Base-by-base conservation (phyloP, 805 yeast genomes). In the Suhomyces prunicola region DNA sequence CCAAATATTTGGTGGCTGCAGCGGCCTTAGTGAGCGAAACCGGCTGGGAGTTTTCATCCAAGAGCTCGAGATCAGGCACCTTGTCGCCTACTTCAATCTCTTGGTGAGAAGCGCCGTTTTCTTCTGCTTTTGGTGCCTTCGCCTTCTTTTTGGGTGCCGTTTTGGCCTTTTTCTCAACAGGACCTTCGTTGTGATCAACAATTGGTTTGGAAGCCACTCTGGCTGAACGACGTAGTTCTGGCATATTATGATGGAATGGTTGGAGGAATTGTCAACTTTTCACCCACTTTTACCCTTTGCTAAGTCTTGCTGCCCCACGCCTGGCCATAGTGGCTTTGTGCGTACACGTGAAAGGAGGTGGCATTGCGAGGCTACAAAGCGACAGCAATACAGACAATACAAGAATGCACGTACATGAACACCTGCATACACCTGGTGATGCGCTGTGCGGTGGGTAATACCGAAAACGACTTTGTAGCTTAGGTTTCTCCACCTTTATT, bases 11-110 rank as follows among this genome's bases (percentile, higher is more conserved):
- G 29, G 69, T 56, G 24, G 64, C 60, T 29, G 59, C 57, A 46
- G 75, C 72, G 29, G 60, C 69, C 33, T 68, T 68, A 19, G 47
- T 50, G 52, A 76, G 66, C 31, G 62, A 59, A 48, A 74, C 78
- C 35, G 78, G 80, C 36, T 82, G 75, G n/a, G 81, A 90, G 57
- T 87, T 86, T 68, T 93, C 93, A 63, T 89, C 84, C 50, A 73
- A 58, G 42, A 91, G 72, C 0, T 77, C 75, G 45, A 90, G 58
- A 53, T 83, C 85, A 12, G 96, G 96, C 45, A 88, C 77, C 8
- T 68, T 69, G 61, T 84, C 91, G 26, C 92, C 94, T 15, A 82
- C 73, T 51, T 80, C 64, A 35, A 73, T 45, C 54, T 70, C 46
- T 15, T 46, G 24, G 3, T 23, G 26, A 29, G 33, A 29, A 13